A percentile compares a stretch with the other conserved stretches of the same genome.
These are phyloP conservation scores for Alternaria brassicicola DNA, from an alignment of 2,329 filamentous ascomycete species.

Conservation along the genomic window DNA sequence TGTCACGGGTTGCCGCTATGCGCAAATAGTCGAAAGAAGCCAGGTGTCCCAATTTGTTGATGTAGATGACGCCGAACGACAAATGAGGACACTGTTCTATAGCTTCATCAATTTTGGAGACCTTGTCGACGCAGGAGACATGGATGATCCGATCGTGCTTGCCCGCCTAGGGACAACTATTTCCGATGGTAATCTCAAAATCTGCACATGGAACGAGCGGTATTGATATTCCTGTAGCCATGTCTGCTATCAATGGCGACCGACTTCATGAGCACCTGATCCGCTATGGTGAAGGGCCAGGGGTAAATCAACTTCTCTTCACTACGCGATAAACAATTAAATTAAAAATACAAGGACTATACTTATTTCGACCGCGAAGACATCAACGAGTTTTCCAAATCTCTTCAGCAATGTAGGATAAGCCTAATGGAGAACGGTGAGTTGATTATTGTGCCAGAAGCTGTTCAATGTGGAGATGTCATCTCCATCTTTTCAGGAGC, in stretches of 20 bases:
- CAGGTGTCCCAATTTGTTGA: neutral
- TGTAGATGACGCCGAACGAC: neutral
- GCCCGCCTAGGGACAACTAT: neutral
- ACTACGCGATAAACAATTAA: neutral
- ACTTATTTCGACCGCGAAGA: neutral
- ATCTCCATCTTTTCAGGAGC: neutral
- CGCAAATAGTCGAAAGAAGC: neutral
- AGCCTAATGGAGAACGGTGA: neutral
- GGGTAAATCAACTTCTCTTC: neutral
- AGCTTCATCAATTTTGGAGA: neutral
- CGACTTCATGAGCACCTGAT: neutral
- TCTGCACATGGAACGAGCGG: neutral
- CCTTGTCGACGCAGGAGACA: neutral
- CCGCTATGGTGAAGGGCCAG: neutral
- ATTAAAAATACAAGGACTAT: neutral
- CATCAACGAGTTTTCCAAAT: too few species aligned
- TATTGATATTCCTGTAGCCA: neutral
- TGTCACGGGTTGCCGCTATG: neutral
- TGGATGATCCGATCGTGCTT: neutral
- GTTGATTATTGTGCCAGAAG: neutral
- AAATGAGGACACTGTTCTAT: neutral
- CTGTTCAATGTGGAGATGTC: neutral
- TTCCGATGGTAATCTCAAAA: neutral
- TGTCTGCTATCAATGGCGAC: neutral
- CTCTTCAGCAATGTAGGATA: neutral